Evolutionary conservation across 495 filamentous ascomycete species (phyloP).

Genomic region (Paragyromitra xinjiangensis): DNA sequence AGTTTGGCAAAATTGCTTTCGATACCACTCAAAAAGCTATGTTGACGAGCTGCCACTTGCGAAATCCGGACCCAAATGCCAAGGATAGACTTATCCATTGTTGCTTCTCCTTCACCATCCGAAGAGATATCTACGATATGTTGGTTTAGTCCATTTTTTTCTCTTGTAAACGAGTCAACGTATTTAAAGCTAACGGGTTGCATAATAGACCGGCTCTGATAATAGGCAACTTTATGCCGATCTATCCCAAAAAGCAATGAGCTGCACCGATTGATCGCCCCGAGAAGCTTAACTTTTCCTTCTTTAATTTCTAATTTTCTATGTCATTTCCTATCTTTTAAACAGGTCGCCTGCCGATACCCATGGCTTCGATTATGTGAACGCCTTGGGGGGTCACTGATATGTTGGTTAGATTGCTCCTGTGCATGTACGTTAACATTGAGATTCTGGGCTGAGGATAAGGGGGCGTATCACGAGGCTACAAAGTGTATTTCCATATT

Average conservation of each 20-base stretch:
- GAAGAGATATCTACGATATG: constrained; percentile 95
- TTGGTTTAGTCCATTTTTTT: constrained; percentile 63
- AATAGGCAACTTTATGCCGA: constrained; percentile 93
- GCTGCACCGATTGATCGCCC: constrained; percentile 26
- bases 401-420: constrained; percentile 46
- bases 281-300: constrained; percentile 35
- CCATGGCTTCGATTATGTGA: constrained; percentile 47
- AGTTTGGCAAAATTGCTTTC: constrained; percentile 98
- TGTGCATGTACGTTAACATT: constrained; percentile 50
- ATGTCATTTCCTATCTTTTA: constrained; percentile 54
- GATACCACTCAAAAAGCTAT: constrained; percentile 96
- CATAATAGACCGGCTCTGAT: constrained; percentile 82
- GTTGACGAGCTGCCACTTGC: constrained; percentile 90
- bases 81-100: constrained; percentile 81
- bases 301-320: constrained; percentile 50
- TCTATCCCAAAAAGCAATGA: constrained; percentile 62
- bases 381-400: constrained; percentile 40
- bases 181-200: constrained; percentile 27
- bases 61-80: constrained; percentile 78
- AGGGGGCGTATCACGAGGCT: constrained; percentile 45
- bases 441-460: constrained; percentile 47
- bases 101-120: constrained; percentile 97
- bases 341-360: constrained; percentile 49
- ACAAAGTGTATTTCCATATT: constrained; percentile 54
- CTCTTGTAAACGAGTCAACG: not conserved